These are phyloP conservation scores for Suillus decipiens DNA, from an alignment of 768 basidiomycete species.

Conservation along the genomic window DNA sequence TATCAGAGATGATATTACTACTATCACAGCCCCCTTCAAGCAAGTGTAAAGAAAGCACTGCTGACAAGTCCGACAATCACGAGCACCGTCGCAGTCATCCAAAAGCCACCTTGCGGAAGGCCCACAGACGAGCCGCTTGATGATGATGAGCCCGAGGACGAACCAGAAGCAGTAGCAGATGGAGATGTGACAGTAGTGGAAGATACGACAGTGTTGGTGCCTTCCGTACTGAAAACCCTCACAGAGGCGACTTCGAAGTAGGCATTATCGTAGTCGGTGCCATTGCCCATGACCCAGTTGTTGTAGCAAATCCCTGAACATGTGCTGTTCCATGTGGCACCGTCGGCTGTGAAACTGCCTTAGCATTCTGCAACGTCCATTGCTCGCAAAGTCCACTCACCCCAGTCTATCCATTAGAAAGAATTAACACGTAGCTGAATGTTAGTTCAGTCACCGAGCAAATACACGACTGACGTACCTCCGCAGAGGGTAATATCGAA, in stretches of 20 bases:
- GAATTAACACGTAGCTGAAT: conserved; percentile 20
- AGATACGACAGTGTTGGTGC: conserved; percentile 29
- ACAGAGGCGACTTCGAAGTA: conserved; percentile 74
- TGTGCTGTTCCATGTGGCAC: conserved; percentile 56
- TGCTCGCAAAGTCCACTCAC: conserved; percentile 20
- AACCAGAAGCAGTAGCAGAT: conserved; percentile 13
- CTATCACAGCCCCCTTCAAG: background rate
- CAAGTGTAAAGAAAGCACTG: background rate
- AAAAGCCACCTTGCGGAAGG: conserved; percentile 3
- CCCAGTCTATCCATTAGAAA: conserved; percentile 28
- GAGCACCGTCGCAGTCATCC: conserved; percentile 16
- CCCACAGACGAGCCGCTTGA: conserved; percentile 15
- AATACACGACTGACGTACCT: conserved; percentile 37
- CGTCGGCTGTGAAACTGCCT: conserved; percentile 12
- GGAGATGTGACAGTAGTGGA: conserved; percentile 12
- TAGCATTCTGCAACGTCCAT: background rate
- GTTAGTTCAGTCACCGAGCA: conserved; percentile 25
- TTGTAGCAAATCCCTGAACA: conserved; percentile 70
- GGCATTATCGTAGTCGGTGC: conserved; percentile 61
- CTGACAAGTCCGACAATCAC: conserved; percentile 13
- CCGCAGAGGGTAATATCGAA: conserved; percentile 77
- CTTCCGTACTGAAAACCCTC: conserved; percentile 44
- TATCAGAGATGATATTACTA: background rate
- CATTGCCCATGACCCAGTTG: conserved; percentile 66
- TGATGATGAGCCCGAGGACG: conserved; percentile 9